These are phyloP conservation scores for Rutstroemia sp. DNA, from an alignment of 2,329 filamentous ascomycete species.

Conservation along the genomic window DNA sequence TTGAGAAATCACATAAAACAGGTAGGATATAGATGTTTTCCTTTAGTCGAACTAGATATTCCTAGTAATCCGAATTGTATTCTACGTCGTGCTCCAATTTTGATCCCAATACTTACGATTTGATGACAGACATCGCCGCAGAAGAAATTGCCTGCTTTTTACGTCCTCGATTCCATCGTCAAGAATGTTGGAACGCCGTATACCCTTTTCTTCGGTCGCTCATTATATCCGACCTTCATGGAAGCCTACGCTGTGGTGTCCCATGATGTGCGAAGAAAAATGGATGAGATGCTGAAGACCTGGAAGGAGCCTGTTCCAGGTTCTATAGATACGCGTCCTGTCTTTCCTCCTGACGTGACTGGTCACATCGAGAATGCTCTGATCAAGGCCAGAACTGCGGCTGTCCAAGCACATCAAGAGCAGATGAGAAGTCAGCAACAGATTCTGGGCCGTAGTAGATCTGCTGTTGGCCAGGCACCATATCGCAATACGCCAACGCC, in stretches of 20 bases:
- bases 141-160: slow-evolving; percentile 91
- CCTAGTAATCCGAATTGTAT: slow-evolving; percentile 13
- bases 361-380: slow-evolving; percentile 90
- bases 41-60: slow-evolving; percentile 23
- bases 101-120: slow-evolving; percentile 22
- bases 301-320: slow-evolving; percentile 97
- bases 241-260: slow-evolving; percentile 90
- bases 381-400: slow-evolving; percentile 64
- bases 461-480: slow-evolving; percentile 45
- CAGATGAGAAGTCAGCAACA: slow-evolving; percentile 49
- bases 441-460: slow-evolving; percentile 43
- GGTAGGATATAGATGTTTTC: slow-evolving; percentile 50
- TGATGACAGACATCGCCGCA: slow-evolving; percentile 65
- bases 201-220: slow-evolving; percentile 86
- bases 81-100: slow-evolving; percentile 19
- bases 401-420: slow-evolving; percentile 51
- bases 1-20: slow-evolving; percentile 89
- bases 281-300: slow-evolving; percentile 95
- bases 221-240: slow-evolving; percentile 93
- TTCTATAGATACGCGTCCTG: slow-evolving; percentile 83
- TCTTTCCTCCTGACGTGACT: slow-evolving; percentile 82
- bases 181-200: slow-evolving; percentile 99
- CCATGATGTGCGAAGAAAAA: slow-evolving; percentile 71
- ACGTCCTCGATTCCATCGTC: slow-evolving; percentile 95
- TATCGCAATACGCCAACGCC: slow-evolving; percentile 72